Evolutionary conservation across 2,329 filamentous ascomycete genomes (phyloP), one percentile per base, ranked within the genome.

Genomic region (Exserohilum rostratum): DNA sequence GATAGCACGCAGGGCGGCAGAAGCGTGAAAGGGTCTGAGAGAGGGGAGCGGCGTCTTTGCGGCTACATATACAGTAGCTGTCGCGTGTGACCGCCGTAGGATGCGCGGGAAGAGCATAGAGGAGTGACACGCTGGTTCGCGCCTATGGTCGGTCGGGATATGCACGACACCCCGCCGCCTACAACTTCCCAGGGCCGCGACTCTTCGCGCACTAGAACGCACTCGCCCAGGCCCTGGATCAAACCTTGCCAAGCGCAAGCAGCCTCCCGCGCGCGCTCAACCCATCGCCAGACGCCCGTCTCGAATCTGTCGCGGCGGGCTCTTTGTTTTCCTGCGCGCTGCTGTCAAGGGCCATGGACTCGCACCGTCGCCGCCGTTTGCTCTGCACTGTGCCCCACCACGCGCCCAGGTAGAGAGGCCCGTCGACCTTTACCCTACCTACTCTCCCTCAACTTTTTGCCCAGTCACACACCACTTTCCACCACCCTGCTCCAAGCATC

Each of bases 21-120:
- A 70, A 40, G 63, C 59, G 65, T 75, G 69, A 49, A 76, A 68
- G 18, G 66, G 55, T 66, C 67, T 62, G 47, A 58, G 44, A 43
- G 56, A 45, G 39, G 51, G 46, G n/a, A 35, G 33, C 17, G 49
- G 50, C 34, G 56, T 46, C 45, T 56, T 62, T 57, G 55, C 50
- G 44, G 57, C 66, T 64, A 67, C 70, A 71, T 65, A 61, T 40
- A 61, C 60, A 55, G 62, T 50, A 29, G 62, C 49, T 56, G 59
- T 64, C 60, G 69, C 64, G 61, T 66, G 66, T 51, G 68, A 62
- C 62, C 67, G 67, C 63, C 61, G 47, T 39, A 69, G 53, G 49
- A 65, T 61, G 62, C 67, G 71, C 62, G 62, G 49, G 58, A 69
- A 59, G 47, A 68, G 62, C 72, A 75, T 74, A 55, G 46, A 43